Evolutionary conservation across 2,329 filamentous ascomycete species (phyloP).

Genomic region (Rutstroemia sp.): DNA sequence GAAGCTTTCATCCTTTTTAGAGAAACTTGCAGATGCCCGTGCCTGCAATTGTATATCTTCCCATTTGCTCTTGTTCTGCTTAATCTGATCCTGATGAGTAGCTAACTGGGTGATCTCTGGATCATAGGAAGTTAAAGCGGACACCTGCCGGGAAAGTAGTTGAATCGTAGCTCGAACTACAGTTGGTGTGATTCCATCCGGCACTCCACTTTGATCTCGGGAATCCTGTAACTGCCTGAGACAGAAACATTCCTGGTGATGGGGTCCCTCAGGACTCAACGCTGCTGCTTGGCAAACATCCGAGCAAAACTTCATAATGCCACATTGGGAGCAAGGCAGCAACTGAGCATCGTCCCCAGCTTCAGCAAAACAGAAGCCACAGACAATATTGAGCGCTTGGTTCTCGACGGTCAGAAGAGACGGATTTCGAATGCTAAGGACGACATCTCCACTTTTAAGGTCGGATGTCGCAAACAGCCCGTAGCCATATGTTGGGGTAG

Average conservation of each 20-base stretch:
- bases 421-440: constrained; percentile 20
- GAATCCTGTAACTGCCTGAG: constrained; percentile 23
- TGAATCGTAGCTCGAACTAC: constrained; percentile 47
- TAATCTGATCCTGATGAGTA: constrained; percentile 41
- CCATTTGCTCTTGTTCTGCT: constrained; percentile 31
- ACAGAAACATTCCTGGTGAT: constrained; percentile 47
- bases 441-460: constrained; percentile 15
- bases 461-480: constrained; percentile 18
- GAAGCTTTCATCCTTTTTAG: constrained; percentile 23
- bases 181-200: constrained; percentile 35
- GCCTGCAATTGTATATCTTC: constrained; percentile 41
- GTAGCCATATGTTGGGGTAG: constrained; percentile 13
- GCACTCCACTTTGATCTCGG: background rate
- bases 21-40: constrained; percentile 38
- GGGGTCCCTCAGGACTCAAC: constrained; percentile 39
- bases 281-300: constrained; percentile 45
- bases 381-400: constrained; percentile 21
- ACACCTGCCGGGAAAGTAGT: constrained; percentile 35
- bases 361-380: constrained; percentile 21
- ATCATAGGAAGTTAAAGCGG: constrained; percentile 15
- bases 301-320: constrained; percentile 47
- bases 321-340: constrained; percentile 44
- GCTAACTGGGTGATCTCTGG: constrained; percentile 31
- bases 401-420: constrained; percentile 26
- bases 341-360: constrained; percentile 11